These are phyloP conservation scores for Phyllosticta capitalensis DNA, from an alignment of 2,329 filamentous ascomycete genomes.

Conservation along the genomic window DNA sequence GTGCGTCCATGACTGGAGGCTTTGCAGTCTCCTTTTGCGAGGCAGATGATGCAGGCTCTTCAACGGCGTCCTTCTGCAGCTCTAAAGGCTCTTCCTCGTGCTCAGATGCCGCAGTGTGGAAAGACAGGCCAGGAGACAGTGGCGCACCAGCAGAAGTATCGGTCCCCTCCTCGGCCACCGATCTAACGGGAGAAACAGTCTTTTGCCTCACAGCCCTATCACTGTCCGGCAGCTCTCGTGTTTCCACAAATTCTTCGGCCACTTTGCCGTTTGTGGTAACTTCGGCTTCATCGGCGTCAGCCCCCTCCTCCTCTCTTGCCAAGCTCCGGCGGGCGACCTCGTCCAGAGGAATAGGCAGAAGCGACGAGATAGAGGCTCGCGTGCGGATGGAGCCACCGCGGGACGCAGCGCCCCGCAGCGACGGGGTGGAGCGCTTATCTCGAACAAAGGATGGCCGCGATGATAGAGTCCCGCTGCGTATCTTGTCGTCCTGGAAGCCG, in stretches of 20 bases:
- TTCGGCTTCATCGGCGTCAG: neutral
- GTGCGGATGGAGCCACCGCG: constrained; percentile 5
- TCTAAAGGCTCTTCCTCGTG: neutral
- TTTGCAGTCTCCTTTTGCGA: neutral
- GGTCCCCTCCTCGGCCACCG: neutral
- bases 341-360: constrained; percentile 3
- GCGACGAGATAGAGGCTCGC: constrained; percentile 2
- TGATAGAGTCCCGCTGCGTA: neutral
- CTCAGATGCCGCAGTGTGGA: neutral
- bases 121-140: neutral
- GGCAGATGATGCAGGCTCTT: neutral
- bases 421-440: neutral
- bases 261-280: neutral
- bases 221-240: neutral
- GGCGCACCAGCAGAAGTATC: neutral
- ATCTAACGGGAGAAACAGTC: neutral
- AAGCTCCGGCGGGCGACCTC: constrained; percentile 8
- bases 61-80: neutral
- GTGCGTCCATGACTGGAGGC: neutral
- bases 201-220: neutral
- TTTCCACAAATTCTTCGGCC: neutral
- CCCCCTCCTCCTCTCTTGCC: neutral
- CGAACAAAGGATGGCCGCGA: constrained; percentile 1
- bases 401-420: neutral
- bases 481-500: neutral